Evolutionary conservation across 257 asterid species (phyloP).

Genomic region (Przewalskia tangutica): DNA sequence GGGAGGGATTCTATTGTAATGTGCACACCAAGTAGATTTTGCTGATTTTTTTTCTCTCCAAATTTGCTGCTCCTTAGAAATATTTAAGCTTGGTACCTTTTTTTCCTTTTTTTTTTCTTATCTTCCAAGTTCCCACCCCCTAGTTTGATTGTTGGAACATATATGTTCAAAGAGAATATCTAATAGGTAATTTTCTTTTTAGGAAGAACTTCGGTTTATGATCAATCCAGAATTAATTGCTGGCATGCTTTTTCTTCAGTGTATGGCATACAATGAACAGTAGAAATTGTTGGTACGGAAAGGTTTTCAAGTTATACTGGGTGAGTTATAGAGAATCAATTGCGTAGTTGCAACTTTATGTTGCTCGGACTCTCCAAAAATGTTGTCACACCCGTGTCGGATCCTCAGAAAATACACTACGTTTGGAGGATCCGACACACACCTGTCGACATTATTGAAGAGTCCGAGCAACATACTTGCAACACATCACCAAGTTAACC

Average conservation of each 20-base stretch:
- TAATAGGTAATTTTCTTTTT: not conserved
- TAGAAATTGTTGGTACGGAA: conserved; percentile 79
- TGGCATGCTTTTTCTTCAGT: conserved; percentile 67
- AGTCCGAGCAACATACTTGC: not conserved
- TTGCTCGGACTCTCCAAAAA: too few relatives aligned
- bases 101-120: not conserved
- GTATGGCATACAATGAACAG: conserved; percentile 75
- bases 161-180: not conserved
- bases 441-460: too few relatives aligned
- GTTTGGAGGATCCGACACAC: too few relatives aligned
- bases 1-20: too few relatives aligned
- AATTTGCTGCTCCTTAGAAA: not conserved
- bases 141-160: not conserved
- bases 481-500: not conserved
- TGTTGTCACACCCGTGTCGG: too few relatives aligned
- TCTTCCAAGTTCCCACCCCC: not conserved
- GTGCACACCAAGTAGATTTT: not conserved
- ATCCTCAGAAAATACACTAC: too few relatives aligned
- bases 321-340: conserved; percentile 14
- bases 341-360: not conserved
- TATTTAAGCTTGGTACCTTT: not conserved
- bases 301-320: conserved; percentile 79
- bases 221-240: conserved; percentile 73
- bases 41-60: not conserved
- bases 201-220: conserved; percentile 96